phyloP scores from a whole-genome alignment of 2,329 filamentous ascomycete genomes.

The Penicillium rolfsii region DNA sequence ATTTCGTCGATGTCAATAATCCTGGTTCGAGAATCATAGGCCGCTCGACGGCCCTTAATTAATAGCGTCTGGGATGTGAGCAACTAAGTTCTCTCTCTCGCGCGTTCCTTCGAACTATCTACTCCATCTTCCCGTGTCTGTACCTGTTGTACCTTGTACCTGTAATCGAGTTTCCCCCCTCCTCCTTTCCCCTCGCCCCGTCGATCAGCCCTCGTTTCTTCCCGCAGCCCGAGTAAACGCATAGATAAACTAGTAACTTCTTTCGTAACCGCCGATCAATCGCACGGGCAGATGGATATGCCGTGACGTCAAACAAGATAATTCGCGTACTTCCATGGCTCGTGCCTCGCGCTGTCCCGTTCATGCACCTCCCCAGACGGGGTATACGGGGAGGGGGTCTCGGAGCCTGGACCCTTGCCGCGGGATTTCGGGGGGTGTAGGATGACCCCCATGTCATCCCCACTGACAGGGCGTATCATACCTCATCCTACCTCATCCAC shows the following conservation, averaged over 20 bases:
- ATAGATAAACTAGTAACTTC: background rate
- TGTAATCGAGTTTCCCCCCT: background rate
- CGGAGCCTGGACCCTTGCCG: constrained; percentile 9
- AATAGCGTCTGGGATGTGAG: background rate
- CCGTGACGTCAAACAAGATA: constrained; percentile 25
- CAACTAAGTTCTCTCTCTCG: background rate
- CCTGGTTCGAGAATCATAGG: background rate
- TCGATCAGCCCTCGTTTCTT: background rate
- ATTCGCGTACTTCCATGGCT: background rate
- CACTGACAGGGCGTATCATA: background rate
- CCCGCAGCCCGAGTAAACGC: background rate
- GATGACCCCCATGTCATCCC: background rate
- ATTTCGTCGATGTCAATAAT: background rate
- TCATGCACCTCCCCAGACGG: constrained; percentile 26
- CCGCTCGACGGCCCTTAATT: background rate
- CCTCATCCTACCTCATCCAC: too few species aligned
- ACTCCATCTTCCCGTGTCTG: background rate
- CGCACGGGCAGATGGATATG: background rate
- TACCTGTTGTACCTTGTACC: constrained; percentile 2
- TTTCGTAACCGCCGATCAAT: background rate
- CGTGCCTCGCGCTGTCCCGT: constrained; percentile 13
- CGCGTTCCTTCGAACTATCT: background rate
- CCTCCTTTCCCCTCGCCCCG: background rate
- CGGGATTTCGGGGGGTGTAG: constrained; percentile 1
- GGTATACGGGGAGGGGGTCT: constrained; percentile 3